Conservation (phyloP, 2,329 filamentous ascomycete species). For the Fusarium succisae region DNA sequence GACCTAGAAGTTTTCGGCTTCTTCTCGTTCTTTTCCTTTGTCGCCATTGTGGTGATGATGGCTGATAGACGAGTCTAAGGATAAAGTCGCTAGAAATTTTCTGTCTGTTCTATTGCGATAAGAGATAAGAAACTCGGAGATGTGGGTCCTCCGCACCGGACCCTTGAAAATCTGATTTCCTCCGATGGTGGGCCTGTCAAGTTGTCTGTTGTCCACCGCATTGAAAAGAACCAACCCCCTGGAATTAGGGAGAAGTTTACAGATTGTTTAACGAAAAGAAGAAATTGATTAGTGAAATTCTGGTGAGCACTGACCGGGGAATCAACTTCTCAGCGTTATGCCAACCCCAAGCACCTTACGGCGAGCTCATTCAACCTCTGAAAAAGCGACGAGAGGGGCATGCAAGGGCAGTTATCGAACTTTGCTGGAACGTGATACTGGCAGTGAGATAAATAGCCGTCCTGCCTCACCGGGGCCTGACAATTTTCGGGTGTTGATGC, state of each 20-base stretch:
- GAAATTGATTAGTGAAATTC: not conserved
- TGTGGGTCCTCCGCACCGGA: constrained; percentile 23
- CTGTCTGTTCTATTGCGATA: constrained; percentile 30
- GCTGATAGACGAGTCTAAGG: not conserved
- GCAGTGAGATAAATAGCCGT: not conserved
- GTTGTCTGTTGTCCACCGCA: not conserved
- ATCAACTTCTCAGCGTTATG: not conserved
- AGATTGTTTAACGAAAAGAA: not conserved
- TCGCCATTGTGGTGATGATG: constrained; percentile 37
- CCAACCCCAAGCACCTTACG: not conserved
- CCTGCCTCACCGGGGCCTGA: not conserved
- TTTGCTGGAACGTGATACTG: not conserved
- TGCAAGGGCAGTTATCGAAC: not conserved
- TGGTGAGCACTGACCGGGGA: not conserved
- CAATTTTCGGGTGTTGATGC: not conserved
- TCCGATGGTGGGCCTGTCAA: constrained; percentile 18
- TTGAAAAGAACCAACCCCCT: constrained; percentile 5
- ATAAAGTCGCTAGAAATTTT: constrained; percentile 26
- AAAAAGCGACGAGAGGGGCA: not conserved
- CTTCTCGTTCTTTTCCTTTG: constrained; percentile 42
- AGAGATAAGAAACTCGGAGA: constrained; percentile 38
- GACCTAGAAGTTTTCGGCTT: constrained; percentile 32
- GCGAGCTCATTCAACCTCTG: not conserved
- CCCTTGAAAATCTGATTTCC: constrained; percentile 14
- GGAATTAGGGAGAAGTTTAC: constrained; percentile 11